Conservation (phyloP, 139 green algal species). For the Limnomonas spitsbergensis region DNA sequence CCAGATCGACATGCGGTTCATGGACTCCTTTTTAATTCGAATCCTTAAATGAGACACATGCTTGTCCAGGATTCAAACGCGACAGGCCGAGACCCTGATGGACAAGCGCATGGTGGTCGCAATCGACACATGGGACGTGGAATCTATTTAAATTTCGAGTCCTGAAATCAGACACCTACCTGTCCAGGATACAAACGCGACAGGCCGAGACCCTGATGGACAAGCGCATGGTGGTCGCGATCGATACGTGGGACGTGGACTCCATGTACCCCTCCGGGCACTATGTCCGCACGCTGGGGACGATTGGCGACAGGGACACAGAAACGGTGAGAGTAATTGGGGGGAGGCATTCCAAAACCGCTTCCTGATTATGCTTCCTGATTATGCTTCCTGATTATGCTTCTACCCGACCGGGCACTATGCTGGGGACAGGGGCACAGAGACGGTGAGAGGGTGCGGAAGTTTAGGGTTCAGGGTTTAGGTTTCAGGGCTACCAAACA, state of each 20-base stretch:
- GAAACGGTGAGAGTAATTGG: constrained; percentile 22
- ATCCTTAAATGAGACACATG: too few species aligned
- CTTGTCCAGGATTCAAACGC: constrained; percentile 80
- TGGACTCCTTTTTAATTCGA: too few species aligned
- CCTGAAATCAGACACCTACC: too few species aligned
- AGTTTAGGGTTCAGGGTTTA: too few species aligned
- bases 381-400: too few species aligned
- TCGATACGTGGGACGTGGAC: constrained; percentile 78
- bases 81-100: constrained; percentile 72
- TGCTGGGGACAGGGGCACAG: too few species aligned
- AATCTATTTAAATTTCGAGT: too few species aligned
- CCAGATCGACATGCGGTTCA: too few species aligned
- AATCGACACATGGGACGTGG: constrained; percentile 83
- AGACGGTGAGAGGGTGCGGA: too few species aligned
- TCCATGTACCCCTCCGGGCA: constrained; percentile 69
- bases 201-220: constrained; percentile 74
- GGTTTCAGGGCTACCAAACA: too few species aligned
- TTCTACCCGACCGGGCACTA: too few species aligned
- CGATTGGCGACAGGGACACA: constrained; percentile 64
- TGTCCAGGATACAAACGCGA: constrained; percentile 77
- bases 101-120: constrained; percentile 83
- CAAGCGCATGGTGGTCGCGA: constrained; percentile 79
- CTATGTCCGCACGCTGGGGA: constrained; percentile 79
- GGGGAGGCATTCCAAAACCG: background rate
- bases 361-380: background rate